These are phyloP conservation scores for Drosera capensis DNA, from an alignment of 148 eudicot species.

Conservation along the genomic window DNA sequence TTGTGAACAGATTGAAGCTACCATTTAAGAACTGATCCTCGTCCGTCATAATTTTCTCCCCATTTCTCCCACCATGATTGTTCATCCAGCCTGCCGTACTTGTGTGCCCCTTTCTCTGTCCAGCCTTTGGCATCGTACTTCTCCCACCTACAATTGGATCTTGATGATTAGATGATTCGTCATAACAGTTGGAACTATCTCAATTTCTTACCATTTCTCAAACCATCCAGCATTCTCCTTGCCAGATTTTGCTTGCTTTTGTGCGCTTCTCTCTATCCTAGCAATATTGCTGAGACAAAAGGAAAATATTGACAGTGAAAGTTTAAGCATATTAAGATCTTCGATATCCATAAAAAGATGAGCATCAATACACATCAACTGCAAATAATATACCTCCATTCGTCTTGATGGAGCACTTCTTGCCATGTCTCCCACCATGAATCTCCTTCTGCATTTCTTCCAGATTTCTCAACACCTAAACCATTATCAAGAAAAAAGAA, in stretches of 20 bases:
- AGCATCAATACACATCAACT: too few species aligned
- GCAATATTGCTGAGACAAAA: conserved; percentile 71
- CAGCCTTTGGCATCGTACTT: conserved; percentile 98
- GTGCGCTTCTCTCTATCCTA: conserved; percentile 87
- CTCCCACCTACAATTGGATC: conserved; percentile 63
- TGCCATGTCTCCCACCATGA: conserved; percentile 99
- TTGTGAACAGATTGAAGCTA: conserved; percentile 15
- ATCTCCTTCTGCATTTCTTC: conserved; percentile 91
- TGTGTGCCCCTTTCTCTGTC: conserved; percentile 99
- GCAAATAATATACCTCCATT: conserved; percentile 60
- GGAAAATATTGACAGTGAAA: not conserved
- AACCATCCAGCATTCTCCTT: conserved; percentile 96
- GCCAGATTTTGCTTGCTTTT: conserved; percentile 98
- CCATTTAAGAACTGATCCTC: conserved; percentile 97
- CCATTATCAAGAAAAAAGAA: conserved; percentile 3
- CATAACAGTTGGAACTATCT: not conserved
- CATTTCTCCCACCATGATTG: conserved; percentile 99
- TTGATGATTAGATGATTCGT: not conserved
- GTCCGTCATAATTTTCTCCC: conserved; percentile 97
- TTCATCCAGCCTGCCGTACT: conserved; percentile 90
- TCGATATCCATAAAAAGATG: too few species aligned
- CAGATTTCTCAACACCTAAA: conserved; percentile 90
- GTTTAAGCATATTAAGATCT: not conserved
- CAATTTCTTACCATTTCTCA: conserved; percentile 69
- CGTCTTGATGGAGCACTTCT: conserved; percentile 97